Evolutionary conservation across 371 early-diverging fungal genomes (phyloP), one percentile per base, ranked within the genome.

Genomic region (Basidiobolus meristosporus): DNA sequence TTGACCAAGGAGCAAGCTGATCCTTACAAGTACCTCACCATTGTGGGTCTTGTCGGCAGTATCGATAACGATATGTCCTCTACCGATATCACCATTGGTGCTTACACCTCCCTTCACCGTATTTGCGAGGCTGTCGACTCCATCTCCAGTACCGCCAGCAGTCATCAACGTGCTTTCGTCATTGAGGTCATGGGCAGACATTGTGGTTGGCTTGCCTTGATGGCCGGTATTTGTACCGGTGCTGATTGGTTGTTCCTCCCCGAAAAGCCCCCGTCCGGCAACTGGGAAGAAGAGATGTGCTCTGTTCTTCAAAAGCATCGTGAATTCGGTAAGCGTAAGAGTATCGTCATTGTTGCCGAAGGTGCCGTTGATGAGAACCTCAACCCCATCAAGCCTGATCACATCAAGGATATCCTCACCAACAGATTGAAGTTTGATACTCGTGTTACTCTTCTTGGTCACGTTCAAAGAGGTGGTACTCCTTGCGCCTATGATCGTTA

Each of bases 111-210:
- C 14, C 64, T 99, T 22, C 92, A 95, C 53, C 76, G 99, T 38
- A 95, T 98, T 44, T 90, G 98, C 55, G 99, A 98, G 56, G 62
- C 82, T 20, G 78, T 98, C 4, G 99, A 99, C 53, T 76, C 86
- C 2, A 73, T 99, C 30, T 70, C 80, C 28, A 83, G 89, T 36
- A 98, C 99, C 2, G 99, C 99, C 21, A 63, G 74, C 20, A 95
- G 95, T 36, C 99, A 98, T 58, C 79, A 85, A 38, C 82, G 99
- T 40, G 93, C 95, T 1, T 98, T 99, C 58, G 93, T 99, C 0
- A 77, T 99, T 31, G 99, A 99, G 58, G 98, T 97, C 11, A 99
- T 99, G 99, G 99, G 99, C 7, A 77, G 98, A 39, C 87, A 95
- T 52, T 99, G 99, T 56, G 99, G 99, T 23, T 99, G 98, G 98